Conservation (phyloP, 2,329 filamentous ascomycete species). For the Rhinocladiella mackenziei region DNA sequence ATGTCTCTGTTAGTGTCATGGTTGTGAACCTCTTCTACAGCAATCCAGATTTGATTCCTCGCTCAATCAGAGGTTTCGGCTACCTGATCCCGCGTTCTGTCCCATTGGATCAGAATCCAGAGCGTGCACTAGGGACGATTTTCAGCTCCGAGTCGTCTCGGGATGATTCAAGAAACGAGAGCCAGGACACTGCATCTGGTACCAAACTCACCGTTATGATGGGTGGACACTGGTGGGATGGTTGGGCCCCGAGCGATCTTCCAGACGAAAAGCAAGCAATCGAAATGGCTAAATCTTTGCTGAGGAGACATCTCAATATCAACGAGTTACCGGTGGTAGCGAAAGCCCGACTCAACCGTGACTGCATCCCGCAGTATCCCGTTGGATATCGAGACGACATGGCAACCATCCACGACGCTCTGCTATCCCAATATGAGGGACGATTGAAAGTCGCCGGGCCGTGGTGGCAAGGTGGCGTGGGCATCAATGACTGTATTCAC, state of each 20-base stretch:
- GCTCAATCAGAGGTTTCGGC: constrained; percentile 66
- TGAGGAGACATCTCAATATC: constrained; percentile 73
- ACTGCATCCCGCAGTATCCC: constrained; percentile 88
- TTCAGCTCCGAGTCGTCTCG: constrained; percentile 72
- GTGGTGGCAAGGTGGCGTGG: constrained; percentile 48
- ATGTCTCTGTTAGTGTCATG: constrained; percentile 72
- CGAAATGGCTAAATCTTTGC: constrained; percentile 63
- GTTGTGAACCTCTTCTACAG: constrained; percentile 86
- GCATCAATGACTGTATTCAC: constrained; percentile 54
- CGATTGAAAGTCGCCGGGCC: constrained; percentile 60
- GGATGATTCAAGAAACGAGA: constrained; percentile 26
- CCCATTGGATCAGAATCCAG: constrained; percentile 68
- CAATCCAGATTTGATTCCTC: constrained; percentile 58
- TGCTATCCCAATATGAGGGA: constrained; percentile 55
- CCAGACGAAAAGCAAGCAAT: constrained; percentile 65
- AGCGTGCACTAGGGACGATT: constrained; percentile 81
- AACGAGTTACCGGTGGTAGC: constrained; percentile 58
- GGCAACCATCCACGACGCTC: constrained; percentile 52
- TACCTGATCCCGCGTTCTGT: constrained; percentile 81
- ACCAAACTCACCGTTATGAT: constrained; percentile 94
- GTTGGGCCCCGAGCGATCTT: constrained; percentile 48
- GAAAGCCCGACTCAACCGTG: constrained; percentile 56
- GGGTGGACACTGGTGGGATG: constrained; percentile 87
- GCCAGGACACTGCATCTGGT: constrained; percentile 56
- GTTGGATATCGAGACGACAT: constrained; percentile 70